Conservation (phyloP, 805 yeast species). For the Geotrichum ghanense region DNA sequence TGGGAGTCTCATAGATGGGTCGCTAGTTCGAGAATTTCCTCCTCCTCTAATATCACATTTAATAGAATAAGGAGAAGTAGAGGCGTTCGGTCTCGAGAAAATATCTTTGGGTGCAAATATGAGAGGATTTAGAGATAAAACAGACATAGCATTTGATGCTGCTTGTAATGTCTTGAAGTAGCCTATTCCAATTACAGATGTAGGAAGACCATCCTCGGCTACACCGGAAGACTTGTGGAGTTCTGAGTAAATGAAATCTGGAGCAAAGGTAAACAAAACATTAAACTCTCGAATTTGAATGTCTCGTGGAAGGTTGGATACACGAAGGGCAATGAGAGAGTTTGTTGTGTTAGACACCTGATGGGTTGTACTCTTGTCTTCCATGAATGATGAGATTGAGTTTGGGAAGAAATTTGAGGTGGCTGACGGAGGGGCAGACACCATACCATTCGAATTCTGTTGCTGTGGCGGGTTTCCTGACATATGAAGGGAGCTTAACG, state of each 20-base stretch:
- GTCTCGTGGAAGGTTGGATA: background rate
- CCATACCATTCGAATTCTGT: background rate
- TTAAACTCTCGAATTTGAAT: background rate
- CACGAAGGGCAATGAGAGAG: background rate
- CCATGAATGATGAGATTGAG: background rate
- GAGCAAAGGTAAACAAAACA: background rate
- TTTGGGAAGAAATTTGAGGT: background rate
- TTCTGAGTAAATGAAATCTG: background rate
- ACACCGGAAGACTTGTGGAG: background rate
- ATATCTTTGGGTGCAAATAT: slow-evolving; percentile 5
- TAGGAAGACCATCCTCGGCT: slow-evolving; percentile 14
- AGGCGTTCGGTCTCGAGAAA: slow-evolving; percentile 6
- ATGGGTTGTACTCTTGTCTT: background rate
- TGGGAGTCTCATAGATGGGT: background rate
- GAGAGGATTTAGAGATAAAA: slow-evolving; percentile 16
- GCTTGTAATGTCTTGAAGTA: slow-evolving; percentile 11
- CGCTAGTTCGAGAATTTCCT: background rate
- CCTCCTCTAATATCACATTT: slow-evolving; percentile 1
- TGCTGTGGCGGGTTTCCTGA: background rate
- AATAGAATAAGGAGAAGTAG: slow-evolving; percentile 2
- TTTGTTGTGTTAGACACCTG: background rate
- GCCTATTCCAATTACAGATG: slow-evolving; percentile 11
- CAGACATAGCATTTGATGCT: background rate
- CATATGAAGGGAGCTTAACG: background rate
- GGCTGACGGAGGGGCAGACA: background rate